Evolutionary conservation across 371 early-diverging fungal genomes (phyloP), one percentile per base, ranked within the genome.

Genomic region (Nematocida major): DNA sequence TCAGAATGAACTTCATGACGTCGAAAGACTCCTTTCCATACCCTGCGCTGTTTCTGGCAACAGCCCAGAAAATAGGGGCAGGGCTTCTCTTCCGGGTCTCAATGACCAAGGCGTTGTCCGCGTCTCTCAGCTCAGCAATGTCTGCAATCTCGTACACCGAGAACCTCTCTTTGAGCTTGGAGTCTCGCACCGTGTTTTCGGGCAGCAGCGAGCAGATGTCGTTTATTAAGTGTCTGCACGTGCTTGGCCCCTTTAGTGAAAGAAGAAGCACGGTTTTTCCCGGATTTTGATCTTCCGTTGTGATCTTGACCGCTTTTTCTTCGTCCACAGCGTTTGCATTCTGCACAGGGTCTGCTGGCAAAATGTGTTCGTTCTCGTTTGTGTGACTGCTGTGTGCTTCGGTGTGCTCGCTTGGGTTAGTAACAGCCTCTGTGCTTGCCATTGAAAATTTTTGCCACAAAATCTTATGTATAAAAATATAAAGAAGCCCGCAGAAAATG

Each of bases 11-110:
- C 76, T 73, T 73, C 11, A 73, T 63, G 9, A 65, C 61, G 24
- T 73, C 76, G 36, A 22, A 51, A 22, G 5, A 13, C 9, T 24
- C 22, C 40, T 65, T 30, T 0, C 54, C 54, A 54, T 39, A 28
- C 15, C 9, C 0, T 42, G n/a, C 43, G 32, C 13, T 47, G 11
- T 39, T 34, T 30, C 39, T 45, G 13, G 76, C 22, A 20, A 73
- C 76, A 28, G 53, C 39, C 76, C 76, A 73, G 28, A 73, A 47
- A 51, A 73, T 61, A 11, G 76, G 76, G 3, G 76, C 76, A 45
- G 76, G 76, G 4, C 47, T 62, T 24, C 63, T 73, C 38, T 63
- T 73, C 43, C 76, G 9, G 38, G 76, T 73, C 49, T 73, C 76
- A 24, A 73, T 63, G 15, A 73, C 34, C 15, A 73, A 50, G 4